These are phyloP conservation scores for Chloris gayana DNA, from an alignment of 176 grass and related monocot genomes.

Conservation along the genomic window DNA sequence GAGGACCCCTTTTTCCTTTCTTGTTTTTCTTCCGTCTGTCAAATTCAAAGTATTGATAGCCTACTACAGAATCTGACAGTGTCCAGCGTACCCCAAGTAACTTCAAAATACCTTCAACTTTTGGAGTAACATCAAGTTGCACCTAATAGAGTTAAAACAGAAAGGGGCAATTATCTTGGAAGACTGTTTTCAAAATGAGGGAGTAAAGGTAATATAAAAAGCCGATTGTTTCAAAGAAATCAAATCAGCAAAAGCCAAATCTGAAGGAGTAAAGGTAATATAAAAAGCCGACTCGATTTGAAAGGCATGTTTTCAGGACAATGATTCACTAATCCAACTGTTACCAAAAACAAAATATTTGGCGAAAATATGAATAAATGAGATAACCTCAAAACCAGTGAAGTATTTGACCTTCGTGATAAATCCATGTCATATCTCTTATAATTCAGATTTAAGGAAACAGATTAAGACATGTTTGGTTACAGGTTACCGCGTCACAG, in stretches of 20 bases:
- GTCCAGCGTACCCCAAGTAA: constrained; percentile 91
- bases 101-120: constrained; percentile 88
- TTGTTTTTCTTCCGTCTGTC: constrained; percentile 67
- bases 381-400: not conserved
- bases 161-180: constrained; percentile 15
- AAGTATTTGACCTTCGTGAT: not conserved
- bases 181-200: not conserved
- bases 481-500: constrained; percentile 32
- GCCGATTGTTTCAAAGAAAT: constrained; percentile 16
- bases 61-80: constrained; percentile 85
- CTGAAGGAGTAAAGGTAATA: not conserved
- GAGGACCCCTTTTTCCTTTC: constrained; percentile 67
- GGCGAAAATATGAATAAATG: constrained; percentile 13
- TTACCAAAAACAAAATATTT: constrained; percentile 5
- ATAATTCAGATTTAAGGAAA: constrained; percentile 22
- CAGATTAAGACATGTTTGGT: not conserved
- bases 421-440: not conserved
- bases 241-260: constrained; percentile 30
- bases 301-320: constrained; percentile 1
- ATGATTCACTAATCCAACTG: not conserved
- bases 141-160: constrained; percentile 53
- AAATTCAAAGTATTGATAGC: constrained; percentile 85
- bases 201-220: too few species aligned
- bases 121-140: constrained; percentile 94
- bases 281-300: not conserved